Evolutionary conservation across 768 basidiomycete species (phyloP), one percentile per base, ranked within the genome.

Genomic region (Amanita jacksonii): DNA sequence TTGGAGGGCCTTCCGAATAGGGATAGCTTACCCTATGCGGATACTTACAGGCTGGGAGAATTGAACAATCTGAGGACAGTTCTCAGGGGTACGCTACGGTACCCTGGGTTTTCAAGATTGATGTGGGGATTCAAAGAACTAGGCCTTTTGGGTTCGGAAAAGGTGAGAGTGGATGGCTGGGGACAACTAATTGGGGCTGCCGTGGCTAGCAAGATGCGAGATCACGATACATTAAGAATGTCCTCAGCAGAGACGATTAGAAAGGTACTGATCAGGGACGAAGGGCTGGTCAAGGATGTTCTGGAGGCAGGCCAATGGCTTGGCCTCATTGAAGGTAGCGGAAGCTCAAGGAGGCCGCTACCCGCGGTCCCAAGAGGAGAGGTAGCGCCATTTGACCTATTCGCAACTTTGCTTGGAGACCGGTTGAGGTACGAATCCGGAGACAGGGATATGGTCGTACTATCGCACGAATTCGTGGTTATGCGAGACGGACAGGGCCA

Each of bases 1-100:
- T 62, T 94, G 12, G 91, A 97, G 54, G 92, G 92, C 0, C 60
- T 94, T 1, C 79, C 93, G 16, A 97, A 97, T 58, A 67, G 91
- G 22, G 74, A 93, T 55, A 88, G 85, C 51, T 54, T 92, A 5
- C 62, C 70, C 0, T 96, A 97, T 54, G 70, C 70, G 0, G 60
- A 68, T 4, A 71, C 73, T 2, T 96, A 96, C 59, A 65, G 69
- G 0, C 64, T 90, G 2, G 46, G 68, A 66, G 1, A 40, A 53
- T 12, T 49, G 4, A 54, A 65, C 0, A 58, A 57, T 5, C 51
- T 85, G 45, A 67, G 73, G 39, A 84, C 88, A 1, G 63, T 93
- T 39, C 61, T 96, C 53, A 72, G 93, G 25, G 93, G 93, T 4
- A 96, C 93, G 0, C 59, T 96, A 35, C 74, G 92, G 81, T 93